These are phyloP conservation scores for Pseudocercospora ulei DNA, from an alignment of 2,329 filamentous ascomycete species.

Conservation along the genomic window DNA sequence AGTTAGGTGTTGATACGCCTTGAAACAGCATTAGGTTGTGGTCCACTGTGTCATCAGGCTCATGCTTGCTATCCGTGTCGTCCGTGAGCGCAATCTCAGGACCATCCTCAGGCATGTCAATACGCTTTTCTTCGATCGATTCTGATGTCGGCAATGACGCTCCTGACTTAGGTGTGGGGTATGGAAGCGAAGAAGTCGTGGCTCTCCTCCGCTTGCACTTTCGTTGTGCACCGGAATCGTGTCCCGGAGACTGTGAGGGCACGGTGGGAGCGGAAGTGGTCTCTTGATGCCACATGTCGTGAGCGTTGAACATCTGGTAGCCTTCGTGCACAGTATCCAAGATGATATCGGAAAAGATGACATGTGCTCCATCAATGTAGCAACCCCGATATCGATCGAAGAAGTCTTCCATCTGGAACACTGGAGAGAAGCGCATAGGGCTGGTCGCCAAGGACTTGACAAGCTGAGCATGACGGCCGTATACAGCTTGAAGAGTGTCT, in stretches of 20 bases:
- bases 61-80: conserved; percentile 6
- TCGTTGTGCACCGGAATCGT: conserved; percentile 7
- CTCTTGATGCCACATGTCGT: conserved; percentile 8
- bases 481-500: conserved; percentile 67
- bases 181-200: conserved; percentile 23
- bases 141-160: conserved; percentile 1
- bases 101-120: not conserved
- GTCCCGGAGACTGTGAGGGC: conserved; percentile 11
- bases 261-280: conserved; percentile 10
- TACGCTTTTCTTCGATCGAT: conserved; percentile 13
- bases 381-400: conserved; percentile 70
- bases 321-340: conserved; percentile 10
- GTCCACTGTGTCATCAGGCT: conserved; percentile 10
- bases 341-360: conserved; percentile 58
- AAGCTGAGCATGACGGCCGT: conserved; percentile 68
- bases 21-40: conserved; percentile 25
- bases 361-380: conserved; percentile 63
- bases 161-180: conserved; percentile 19
- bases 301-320: conserved; percentile 4
- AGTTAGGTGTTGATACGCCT: conserved; percentile 38
- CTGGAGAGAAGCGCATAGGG: conserved; percentile 62
- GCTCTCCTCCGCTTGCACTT: conserved; percentile 23
- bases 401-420: conserved; percentile 79
- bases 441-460: conserved; percentile 60
- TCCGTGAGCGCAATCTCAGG: conserved; percentile 11